Conservation (phyloP, 2,329 filamentous ascomycete genomes). For the Aspergillus sp. region DNA sequence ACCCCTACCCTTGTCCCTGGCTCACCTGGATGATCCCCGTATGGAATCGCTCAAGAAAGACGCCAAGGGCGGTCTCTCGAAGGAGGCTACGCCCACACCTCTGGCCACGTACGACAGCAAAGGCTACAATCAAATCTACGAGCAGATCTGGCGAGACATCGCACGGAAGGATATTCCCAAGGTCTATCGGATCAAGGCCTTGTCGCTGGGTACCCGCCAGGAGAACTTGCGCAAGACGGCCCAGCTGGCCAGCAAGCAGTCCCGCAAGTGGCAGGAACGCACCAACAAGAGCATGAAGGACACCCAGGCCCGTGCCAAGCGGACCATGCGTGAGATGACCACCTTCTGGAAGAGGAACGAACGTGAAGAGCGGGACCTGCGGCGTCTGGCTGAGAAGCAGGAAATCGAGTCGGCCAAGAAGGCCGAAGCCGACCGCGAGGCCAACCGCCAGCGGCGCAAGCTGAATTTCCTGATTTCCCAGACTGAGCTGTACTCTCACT, state of each 20-base stretch:
- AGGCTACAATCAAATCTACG: conserved; percentile 92
- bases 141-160: conserved; percentile 93
- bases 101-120: conserved; percentile 72
- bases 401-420: conserved; percentile 95
- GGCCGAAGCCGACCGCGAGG: conserved; percentile 94
- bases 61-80: conserved; percentile 32
- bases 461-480: conserved; percentile 99
- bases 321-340: conserved; percentile 99
- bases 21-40: conserved; percentile 50
- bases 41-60: conserved; percentile 38
- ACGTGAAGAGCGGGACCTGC: conserved; percentile 86
- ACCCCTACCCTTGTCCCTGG: conserved; percentile 35
- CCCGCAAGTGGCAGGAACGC: conserved; percentile 89
- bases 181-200: conserved; percentile 77
- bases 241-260: conserved; percentile 92
- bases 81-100: conserved; percentile 40
- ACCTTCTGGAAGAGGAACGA: conserved; percentile 99
- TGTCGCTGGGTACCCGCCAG: conserved; percentile 75
- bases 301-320: conserved; percentile 90
- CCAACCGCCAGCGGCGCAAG: conserved; percentile 94
- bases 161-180: conserved; percentile 90
- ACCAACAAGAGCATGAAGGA: conserved; percentile 99
- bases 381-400: conserved; percentile 88
- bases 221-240: conserved; percentile 98
- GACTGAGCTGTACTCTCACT: conserved; percentile 97